These are phyloP conservation scores for Talaromyces sp. DNA, from an alignment of 2,329 filamentous ascomycete species.

Conservation along the genomic window DNA sequence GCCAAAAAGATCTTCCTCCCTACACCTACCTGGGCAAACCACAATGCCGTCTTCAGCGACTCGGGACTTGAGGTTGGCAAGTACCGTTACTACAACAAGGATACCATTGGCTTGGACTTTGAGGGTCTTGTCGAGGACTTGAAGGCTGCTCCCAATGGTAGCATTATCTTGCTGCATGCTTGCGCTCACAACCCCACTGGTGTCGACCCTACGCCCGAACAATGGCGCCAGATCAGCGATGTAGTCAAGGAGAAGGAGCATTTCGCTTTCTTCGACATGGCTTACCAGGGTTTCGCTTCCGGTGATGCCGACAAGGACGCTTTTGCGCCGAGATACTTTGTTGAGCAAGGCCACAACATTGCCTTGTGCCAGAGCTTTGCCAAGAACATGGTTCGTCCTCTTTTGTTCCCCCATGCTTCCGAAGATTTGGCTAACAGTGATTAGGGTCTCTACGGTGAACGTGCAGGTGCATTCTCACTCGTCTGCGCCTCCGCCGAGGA, in stretches of 20 bases:
- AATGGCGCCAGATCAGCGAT: conserved; percentile 88
- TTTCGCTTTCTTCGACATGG: conserved; percentile 99
- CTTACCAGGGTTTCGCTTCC: conserved; percentile 96
- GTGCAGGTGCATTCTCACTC: conserved; percentile 93
- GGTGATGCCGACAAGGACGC: conserved; percentile 90
- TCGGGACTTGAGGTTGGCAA: conserved; percentile 86
- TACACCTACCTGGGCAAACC: conserved; percentile 95
- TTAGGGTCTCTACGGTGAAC: conserved; percentile 94
- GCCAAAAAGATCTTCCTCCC: conserved; percentile 97
- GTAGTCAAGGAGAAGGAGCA: conserved; percentile 83
- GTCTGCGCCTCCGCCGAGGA: conserved; percentile 82
- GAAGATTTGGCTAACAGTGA: neutral
- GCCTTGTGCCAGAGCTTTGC: conserved; percentile 91
- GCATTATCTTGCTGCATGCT: conserved; percentile 90
- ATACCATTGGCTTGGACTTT: conserved; percentile 97
- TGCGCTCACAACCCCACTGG: conserved; percentile 98
- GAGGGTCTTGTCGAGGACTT: conserved; percentile 89
- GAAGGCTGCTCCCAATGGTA: conserved; percentile 80
- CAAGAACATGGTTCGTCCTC: conserved; percentile 85
- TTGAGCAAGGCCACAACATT: conserved; percentile 85
- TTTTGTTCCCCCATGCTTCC: neutral
- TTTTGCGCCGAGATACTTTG: conserved; percentile 89
- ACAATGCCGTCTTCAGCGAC: conserved; percentile 93
- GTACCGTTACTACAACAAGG: conserved; percentile 99
- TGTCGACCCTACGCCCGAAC: conserved; percentile 85